Conservation (phyloP, 139 green algal genomes). For the Volvox africanus region DNA sequence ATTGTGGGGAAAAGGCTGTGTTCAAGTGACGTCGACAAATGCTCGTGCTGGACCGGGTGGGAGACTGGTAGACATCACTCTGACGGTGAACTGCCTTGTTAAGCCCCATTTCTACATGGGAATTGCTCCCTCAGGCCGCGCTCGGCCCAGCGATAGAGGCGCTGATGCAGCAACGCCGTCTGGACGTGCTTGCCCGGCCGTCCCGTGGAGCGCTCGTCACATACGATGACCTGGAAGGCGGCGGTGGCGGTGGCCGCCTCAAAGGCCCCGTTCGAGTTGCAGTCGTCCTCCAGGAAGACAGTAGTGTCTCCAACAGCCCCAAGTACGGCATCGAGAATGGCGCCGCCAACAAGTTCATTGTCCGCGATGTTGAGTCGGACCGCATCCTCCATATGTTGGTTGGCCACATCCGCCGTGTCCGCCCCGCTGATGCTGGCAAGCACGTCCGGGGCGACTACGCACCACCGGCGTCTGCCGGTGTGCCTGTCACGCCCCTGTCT, state of each 20-base stretch:
- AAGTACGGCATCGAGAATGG: background rate
- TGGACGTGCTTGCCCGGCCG: background rate
- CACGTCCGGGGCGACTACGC: conserved; percentile 50
- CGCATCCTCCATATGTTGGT: conserved; percentile 25
- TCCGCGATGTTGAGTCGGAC: conserved; percentile 56
- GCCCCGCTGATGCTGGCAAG: conserved; percentile 21
- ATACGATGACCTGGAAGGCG: conserved; percentile 26
- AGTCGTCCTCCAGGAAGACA: conserved; percentile 12
- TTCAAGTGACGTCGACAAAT: too few relatives aligned
- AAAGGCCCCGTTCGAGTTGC: background rate
- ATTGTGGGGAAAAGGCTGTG: too few relatives aligned
- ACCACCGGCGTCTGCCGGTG: conserved; percentile 40
- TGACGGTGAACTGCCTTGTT: too few relatives aligned
- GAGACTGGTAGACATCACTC: too few relatives aligned
- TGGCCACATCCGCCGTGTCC: conserved; percentile 29
- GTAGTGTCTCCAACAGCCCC: background rate
- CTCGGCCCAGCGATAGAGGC: conserved; percentile 11
- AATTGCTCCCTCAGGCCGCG: background rate
- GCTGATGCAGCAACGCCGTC: background rate
- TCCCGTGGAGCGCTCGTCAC: conserved; percentile 23
- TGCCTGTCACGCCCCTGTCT: conserved; percentile 51
- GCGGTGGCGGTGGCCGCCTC: conserved; percentile 5
- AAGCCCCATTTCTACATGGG: too few relatives aligned
- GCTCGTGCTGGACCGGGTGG: too few relatives aligned
- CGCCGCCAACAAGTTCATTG: background rate